Conservation (phyloP, 2,329 filamentous ascomycete genomes). For the Aspergillus terreus region DNA sequence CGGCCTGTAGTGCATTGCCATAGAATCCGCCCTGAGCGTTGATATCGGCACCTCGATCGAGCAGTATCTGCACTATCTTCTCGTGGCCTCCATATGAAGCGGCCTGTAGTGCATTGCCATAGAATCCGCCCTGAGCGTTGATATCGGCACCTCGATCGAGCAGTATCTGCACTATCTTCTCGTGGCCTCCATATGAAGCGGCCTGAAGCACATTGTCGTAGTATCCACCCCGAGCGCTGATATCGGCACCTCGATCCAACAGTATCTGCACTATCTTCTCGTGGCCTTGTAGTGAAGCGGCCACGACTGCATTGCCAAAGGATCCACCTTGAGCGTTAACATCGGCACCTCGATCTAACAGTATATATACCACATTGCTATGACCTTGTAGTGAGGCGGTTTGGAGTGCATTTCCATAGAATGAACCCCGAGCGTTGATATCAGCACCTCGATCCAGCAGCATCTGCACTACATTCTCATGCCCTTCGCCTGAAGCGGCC, state of each 20-base stretch:
- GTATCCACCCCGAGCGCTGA: background rate
- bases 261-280: background rate
- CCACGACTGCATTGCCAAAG: background rate
- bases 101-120: background rate
- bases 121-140: background rate
- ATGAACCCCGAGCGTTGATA: background rate
- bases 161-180: background rate
- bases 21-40: background rate
- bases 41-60: background rate
- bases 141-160: background rate
- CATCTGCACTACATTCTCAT: background rate
- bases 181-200: background rate
- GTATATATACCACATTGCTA: too few relatives aligned
- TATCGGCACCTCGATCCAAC: background rate
- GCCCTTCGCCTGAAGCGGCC: background rate
- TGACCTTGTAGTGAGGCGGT: too few relatives aligned
- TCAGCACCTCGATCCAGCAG: background rate
- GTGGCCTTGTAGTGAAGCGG: background rate
- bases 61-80: background rate
- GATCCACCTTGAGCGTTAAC: background rate
- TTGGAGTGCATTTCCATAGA: background rate
- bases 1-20: background rate
- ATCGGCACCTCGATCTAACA: background rate
- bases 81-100: background rate
- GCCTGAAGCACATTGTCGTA: background rate